Base-by-base conservation (phyloP, 2,329 filamentous ascomycete genomes). In the Dothideomycetes sp. region DNA sequence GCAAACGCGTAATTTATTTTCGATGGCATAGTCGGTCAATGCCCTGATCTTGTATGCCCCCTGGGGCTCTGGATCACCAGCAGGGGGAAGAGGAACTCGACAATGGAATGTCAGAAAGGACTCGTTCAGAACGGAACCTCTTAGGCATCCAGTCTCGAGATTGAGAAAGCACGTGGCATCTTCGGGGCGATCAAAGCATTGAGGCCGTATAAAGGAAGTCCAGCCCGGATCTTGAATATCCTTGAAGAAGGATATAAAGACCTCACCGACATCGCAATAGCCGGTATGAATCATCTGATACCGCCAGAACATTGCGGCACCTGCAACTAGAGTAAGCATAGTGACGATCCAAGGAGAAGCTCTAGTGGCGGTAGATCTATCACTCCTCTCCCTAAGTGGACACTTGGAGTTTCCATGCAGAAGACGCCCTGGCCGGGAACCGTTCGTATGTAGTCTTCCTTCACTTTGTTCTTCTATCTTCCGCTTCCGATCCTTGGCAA, bases 271-370 rank as follows among this genome's bases (percentile, higher is more conserved):
- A 10, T 87, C 87, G 58, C 91, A 98, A 57, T 94, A 98, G 23
- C 93, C 91, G 15, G 96, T 85, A 12, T 85, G 82, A n/a, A 94
- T 68, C 70, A 96, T 96, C 63, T 98, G 91, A 57, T 94, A 84
- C 34, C 89, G 74, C 67, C 88, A 98, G 75, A 88, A 89, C 7
- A 75, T 76, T 20, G 73, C 82, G 48, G 93, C 85, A 1, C 81
- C 78, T 22, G 74, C 74, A 5, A 91, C 60, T 8, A 91, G 63
- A 0, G 82, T 79, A 15, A 83, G 57, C 3, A 89, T 58, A n/a
- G n/a, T n/a, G 2, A 95, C 68, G 5, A 87, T 75, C 58, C 78
- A 77, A 3, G 89, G 69, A 12, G 85, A 80, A 0, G 76, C 76
- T 44, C 74, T 74, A 22, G 79, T 63, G 17, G 70, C 68, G 5